These are phyloP conservation scores for Fusarium sp. DNA, from an alignment of 2,329 filamentous ascomycete genomes.

Conservation along the genomic window DNA sequence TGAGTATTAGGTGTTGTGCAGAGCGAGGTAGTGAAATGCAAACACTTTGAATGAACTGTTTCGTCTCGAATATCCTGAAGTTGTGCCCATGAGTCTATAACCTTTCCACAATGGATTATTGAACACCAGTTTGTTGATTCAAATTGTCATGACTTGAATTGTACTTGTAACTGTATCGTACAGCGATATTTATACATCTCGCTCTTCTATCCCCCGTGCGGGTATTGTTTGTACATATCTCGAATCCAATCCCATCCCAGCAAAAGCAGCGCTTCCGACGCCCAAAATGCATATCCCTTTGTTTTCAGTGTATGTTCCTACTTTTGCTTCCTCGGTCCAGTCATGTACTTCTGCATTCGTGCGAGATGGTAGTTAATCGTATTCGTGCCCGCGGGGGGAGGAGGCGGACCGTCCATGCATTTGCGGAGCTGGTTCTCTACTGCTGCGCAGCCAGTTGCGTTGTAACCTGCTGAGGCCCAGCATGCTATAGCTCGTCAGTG, in stretches of 20 bases:
- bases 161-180: slow-evolving; percentile 39
- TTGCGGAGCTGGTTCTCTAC: slow-evolving; percentile 67
- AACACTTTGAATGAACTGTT: slow-evolving; percentile 34
- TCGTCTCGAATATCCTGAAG: background rate
- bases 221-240: slow-evolving; percentile 36
- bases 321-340: slow-evolving; percentile 49
- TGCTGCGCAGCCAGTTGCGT: slow-evolving; percentile 63
- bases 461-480: slow-evolving; percentile 83
- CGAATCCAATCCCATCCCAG: slow-evolving; percentile 12
- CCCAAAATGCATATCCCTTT: slow-evolving; percentile 23
- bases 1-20: slow-evolving; percentile 32
- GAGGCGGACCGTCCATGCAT: slow-evolving; percentile 82
- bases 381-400: slow-evolving; percentile 61
- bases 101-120: background rate
- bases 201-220: background rate
- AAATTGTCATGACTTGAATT: slow-evolving; percentile 23
- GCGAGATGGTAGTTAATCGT: slow-evolving; percentile 93
- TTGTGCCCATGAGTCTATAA: background rate
- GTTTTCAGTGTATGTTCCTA: slow-evolving; percentile 14
- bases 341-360: slow-evolving; percentile 78
- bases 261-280: slow-evolving; percentile 37
- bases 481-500: slow-evolving; percentile 63
- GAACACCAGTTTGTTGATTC: background rate
- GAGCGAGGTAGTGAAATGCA: slow-evolving; percentile 36
- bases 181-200: slow-evolving; percentile 39